Evolutionary conservation across 768 basidiomycete species (phyloP), one percentile per base, ranked within the genome.

Genomic region (Sutorius australiensis): DNA sequence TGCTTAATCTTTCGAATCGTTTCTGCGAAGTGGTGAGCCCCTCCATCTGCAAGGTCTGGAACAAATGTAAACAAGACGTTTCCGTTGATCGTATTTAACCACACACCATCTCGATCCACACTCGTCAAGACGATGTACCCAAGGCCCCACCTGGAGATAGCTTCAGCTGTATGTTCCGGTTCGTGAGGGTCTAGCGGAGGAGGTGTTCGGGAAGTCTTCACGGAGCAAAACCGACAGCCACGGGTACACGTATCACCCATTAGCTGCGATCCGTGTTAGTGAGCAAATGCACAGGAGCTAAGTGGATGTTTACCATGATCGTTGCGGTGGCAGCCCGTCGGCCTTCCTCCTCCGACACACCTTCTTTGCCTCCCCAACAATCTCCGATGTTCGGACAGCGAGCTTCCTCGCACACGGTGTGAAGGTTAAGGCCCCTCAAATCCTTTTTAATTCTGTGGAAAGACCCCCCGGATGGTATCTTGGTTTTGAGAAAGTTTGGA

Each of bases 181-280:
- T 99, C 97, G 63, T 97, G 93, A 0, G 90, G 86, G 66, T 99
- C 95, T 36, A 99, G 72, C 7, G 97, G 95, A 28, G 89, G 86
- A 9, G 97, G 97, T 0, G 84, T 67, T 47, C 81, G 78, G 3
- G 93, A 93, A 0, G 97, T 99, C 76, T 97, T 97, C 46, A 99
- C 92, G 9, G 95, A 90, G 64, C 97, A 99, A 67, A 99, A 99
- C 50, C 95, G 80, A 72, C 97, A 99, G 2, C 94, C 97, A 64
- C 97, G 84, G 33, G 97, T 99, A 67, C 97, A 99, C 13, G 93
- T 97, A 73, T 98, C 95, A 9, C 97, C 97, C 97, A 99, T 98
- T 13, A 99, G 75, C 95, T 98, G 59, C 28, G 53, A 21, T 31
- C 31, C 5, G 28, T 17, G 50, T 59, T 47, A 59, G 55, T 39